These are phyloP conservation scores for Plectosphaerella plurivora DNA, from an alignment of 2,329 filamentous ascomycete genomes.

Conservation along the genomic window DNA sequence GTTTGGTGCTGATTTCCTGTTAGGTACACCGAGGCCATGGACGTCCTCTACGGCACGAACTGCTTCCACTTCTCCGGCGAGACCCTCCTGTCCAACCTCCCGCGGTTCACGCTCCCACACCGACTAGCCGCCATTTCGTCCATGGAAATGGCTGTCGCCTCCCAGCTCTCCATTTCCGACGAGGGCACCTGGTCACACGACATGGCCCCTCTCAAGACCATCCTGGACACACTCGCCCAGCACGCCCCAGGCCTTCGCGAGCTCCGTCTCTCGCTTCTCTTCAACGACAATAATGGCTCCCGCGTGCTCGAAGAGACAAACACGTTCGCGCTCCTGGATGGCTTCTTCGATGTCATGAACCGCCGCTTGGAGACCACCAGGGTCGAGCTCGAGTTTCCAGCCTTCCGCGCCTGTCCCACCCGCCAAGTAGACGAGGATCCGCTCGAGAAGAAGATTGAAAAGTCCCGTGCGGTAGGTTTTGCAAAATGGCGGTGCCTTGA, in stretches of 20 bases:
- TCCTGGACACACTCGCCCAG: not conserved
- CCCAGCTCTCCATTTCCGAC: not conserved
- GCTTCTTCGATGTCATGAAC: not conserved
- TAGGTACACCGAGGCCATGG: constrained; percentile 22
- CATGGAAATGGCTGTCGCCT: constrained; percentile 12
- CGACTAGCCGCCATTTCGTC: constrained; percentile 15
- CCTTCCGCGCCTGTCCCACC: not conserved
- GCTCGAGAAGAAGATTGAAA: not conserved
- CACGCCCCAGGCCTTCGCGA: not conserved
- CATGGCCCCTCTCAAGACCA: not conserved
- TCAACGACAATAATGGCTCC: not conserved
- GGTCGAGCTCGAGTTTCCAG: not conserved
- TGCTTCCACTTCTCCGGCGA: constrained; percentile 17
- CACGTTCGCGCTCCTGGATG: not conserved
- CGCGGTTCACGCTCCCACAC: constrained; percentile 14
- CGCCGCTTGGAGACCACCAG: not conserved
- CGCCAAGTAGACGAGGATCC: not conserved
- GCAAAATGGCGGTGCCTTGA: not conserved
- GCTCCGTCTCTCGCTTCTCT: not conserved
- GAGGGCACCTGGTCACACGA: not conserved
- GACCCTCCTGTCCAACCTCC: constrained; percentile 12
- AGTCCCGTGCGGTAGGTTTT: too few species aligned
- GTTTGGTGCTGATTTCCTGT: not conserved
- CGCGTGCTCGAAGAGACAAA: not conserved
- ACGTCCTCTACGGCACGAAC: constrained; percentile 23